These are phyloP conservation scores for Ogataea hybrid DNA, from an alignment of 1,139 yeast genomes.

Conservation along the genomic window DNA sequence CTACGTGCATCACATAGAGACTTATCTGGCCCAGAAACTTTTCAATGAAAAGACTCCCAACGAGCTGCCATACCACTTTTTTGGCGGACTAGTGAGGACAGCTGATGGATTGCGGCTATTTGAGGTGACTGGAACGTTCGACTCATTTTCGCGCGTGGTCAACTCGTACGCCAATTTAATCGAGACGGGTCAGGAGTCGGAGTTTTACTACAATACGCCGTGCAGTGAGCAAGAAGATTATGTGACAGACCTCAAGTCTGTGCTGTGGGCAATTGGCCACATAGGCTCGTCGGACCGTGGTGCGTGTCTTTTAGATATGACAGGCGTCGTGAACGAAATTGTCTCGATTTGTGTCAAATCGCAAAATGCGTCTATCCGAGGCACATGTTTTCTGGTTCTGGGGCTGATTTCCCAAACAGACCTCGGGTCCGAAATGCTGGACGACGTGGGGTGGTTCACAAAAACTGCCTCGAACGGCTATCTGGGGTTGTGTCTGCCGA, in stretches of 20 bases:
- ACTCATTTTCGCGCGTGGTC: constrained; percentile 20
- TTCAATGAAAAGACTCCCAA: constrained; percentile 9
- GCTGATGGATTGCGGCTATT: constrained; percentile 56
- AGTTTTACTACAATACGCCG: constrained; percentile 16
- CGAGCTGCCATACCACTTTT: constrained; percentile 64
- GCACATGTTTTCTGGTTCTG: constrained; percentile 73
- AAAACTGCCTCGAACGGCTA: constrained; percentile 53
- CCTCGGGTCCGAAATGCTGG: constrained; percentile 85
- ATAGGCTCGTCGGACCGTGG: constrained; percentile 73
- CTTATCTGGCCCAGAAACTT: constrained; percentile 25
- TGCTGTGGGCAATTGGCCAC: constrained; percentile 86
- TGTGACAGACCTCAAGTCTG: constrained; percentile 58
- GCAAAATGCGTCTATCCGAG: constrained; percentile 62
- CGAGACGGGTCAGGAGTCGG: constrained; percentile 17
- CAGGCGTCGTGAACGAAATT: constrained; percentile 55
- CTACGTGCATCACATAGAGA: constrained; percentile 54
- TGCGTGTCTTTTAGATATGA: constrained; percentile 61
- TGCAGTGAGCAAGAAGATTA: constrained; percentile 29
- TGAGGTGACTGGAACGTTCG: constrained; percentile 24
- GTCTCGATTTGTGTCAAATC: constrained; percentile 52
- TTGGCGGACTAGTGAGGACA: constrained; percentile 76
- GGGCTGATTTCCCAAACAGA: constrained; percentile 72
- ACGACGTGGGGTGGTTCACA: constrained; percentile 75
- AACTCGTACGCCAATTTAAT: constrained; percentile 18
- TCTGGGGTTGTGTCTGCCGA: constrained; percentile 56